A percentile compares a stretch with the other conserved stretches of the same genome.
Conservation (phyloP, 2,329 filamentous ascomycete species). For the Trichophaea hybrida region DNA sequence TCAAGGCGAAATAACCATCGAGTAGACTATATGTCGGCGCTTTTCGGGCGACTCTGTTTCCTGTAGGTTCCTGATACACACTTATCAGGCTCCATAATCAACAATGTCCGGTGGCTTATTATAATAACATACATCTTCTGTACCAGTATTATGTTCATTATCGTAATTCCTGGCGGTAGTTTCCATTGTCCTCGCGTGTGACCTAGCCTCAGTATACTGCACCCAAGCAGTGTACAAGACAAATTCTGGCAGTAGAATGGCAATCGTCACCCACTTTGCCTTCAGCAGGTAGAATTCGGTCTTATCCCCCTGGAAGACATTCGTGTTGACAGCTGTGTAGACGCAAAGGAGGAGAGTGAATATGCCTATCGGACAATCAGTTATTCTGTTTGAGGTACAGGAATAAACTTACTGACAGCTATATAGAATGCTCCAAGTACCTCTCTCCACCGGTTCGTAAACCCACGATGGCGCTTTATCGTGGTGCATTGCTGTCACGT, state of each 20-base stretch:
- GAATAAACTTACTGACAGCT: no score
- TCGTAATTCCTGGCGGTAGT: no score
- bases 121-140: no score
- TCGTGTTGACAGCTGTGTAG: not conserved
- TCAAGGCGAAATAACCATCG: not conserved
- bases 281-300: not conserved
- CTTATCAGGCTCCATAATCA: no score
- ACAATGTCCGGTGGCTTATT: no score
- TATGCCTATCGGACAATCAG: no score
- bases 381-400: no score
- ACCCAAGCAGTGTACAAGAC: not conserved
- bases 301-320: not conserved
- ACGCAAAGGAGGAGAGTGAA: not conserved
- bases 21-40: no score
- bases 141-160: no score
- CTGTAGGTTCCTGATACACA: no score
- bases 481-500: not conserved
- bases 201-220: not conserved
- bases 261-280: not conserved
- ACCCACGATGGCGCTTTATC: not conserved
- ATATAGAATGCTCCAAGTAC: not conserved
- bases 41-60: no score
- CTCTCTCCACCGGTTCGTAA: not conserved
- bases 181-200: no score
- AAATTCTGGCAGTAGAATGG: not conserved